A percentile compares a stretch with the other conserved stretches of the same genome.
These are phyloP conservation scores for Solanum gandarillasii DNA, from an alignment of 257 asterid genomes.

Conservation along the genomic window DNA sequence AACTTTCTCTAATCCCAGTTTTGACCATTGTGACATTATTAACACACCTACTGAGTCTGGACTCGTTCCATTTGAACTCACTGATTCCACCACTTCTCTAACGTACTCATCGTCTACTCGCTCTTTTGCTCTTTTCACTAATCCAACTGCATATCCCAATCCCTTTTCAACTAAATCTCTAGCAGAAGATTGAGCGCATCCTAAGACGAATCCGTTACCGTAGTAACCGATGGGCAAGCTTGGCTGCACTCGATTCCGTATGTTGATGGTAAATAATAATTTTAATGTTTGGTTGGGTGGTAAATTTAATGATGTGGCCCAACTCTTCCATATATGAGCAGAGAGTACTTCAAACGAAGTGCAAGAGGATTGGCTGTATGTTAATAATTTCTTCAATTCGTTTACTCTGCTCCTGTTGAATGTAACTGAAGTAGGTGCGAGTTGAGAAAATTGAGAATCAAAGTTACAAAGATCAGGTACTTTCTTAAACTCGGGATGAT, in stretches of 20 bases:
- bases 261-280: constrained; percentile 40
- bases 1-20: constrained; percentile 45
- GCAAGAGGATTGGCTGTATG: not conserved
- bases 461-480: constrained; percentile 41
- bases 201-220: constrained; percentile 59
- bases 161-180: constrained; percentile 27
- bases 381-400: constrained; percentile 25
- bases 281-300: constrained; percentile 32
- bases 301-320: constrained; percentile 47
- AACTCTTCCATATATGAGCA: constrained; percentile 63
- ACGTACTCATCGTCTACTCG: constrained; percentile 47
- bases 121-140: constrained; percentile 42
- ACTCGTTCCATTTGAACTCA: constrained; percentile 26
- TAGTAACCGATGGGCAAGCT: constrained; percentile 48
- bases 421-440: constrained; percentile 32
- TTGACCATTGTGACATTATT: constrained; percentile 68
- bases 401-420: constrained; percentile 18
- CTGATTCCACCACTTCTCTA: constrained; percentile 45
- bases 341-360: constrained; percentile 59
- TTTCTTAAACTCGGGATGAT: constrained; percentile 36
- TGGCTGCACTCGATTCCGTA: constrained; percentile 48
- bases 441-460: constrained; percentile 11
- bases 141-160: constrained; percentile 17
- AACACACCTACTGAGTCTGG: constrained; percentile 62
- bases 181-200: constrained; percentile 32